Evolutionary conservation across 2,329 filamentous ascomycete genomes (phyloP).

Genomic region (Penicillium sclerotiorum): DNA sequence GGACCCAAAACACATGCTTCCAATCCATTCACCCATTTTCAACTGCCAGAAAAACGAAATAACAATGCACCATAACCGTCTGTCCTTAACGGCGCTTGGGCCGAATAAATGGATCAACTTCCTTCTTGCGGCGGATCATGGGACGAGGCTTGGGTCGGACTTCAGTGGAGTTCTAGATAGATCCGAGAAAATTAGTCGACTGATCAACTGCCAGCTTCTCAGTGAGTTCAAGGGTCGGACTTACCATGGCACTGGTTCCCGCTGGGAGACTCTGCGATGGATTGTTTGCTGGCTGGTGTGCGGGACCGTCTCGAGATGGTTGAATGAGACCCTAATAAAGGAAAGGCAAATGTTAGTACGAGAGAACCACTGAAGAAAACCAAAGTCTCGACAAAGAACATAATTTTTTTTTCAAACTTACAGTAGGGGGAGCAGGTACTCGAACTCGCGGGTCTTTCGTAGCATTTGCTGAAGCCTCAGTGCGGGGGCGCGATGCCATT

Average conservation of each 20-base stretch:
- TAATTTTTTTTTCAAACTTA: slow-evolving; percentile 10
- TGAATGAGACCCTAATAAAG: slow-evolving; percentile 46
- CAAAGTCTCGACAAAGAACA: neutral
- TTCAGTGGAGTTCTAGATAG: neutral
- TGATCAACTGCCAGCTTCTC: no score
- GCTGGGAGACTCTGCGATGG: slow-evolving; percentile 17
- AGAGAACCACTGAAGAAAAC: neutral
- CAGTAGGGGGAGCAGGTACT: slow-evolving; percentile 8
- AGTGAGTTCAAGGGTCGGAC: no score
- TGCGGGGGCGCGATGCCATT: slow-evolving; percentile 32
- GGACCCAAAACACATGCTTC: no score
- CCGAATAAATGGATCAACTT: neutral
- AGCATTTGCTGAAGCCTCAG: slow-evolving; percentile 28
- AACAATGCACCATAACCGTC: no score
- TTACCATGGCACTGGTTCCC: slow-evolving; percentile 10
- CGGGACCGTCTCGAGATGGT: slow-evolving; percentile 42
- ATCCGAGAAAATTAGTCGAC: neutral
- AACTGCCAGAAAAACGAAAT: no score
- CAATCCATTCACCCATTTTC: no score
- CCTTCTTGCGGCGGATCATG: slow-evolving; percentile 1
- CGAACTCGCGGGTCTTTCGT: slow-evolving; percentile 23
- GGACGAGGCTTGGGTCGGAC: slow-evolving; percentile 1
- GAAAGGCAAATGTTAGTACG: neutral
- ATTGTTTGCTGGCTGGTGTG: slow-evolving; percentile 29
- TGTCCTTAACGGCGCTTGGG: no score